A percentile compares a stretch with the other conserved stretches of the same genome.
Conservation (phyloP, 1,284 basidiomycete species). For the Omphalotus olearius region DNA sequence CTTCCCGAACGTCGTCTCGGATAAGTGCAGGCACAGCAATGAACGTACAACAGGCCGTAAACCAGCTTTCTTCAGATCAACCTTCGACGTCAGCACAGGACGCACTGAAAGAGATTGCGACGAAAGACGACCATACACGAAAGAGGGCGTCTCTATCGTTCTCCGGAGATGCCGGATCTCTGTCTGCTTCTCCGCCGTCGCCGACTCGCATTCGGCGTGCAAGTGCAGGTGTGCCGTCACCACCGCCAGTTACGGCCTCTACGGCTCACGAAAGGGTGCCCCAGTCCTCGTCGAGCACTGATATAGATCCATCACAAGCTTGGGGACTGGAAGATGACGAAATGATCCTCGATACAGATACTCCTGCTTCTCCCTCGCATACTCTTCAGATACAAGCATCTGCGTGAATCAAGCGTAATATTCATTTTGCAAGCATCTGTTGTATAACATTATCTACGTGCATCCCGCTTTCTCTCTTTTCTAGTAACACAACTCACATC, state of each 20-base stretch:
- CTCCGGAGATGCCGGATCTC: neutral
- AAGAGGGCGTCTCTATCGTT: slow-evolving; percentile 5
- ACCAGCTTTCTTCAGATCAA: slow-evolving; percentile 15
- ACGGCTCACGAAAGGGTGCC: neutral
- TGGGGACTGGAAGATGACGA: slow-evolving; percentile 5
- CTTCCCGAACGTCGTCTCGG: slow-evolving; percentile 7
- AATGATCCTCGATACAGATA: neutral
- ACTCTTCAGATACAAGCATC: too few species aligned
- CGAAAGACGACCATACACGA: slow-evolving; percentile 34
- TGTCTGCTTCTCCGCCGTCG: slow-evolving; percentile 1
- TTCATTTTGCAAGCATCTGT: too few species aligned
- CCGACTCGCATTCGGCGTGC: neutral
- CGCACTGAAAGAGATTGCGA: slow-evolving; percentile 50
- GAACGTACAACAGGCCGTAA: neutral
- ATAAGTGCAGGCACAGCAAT: neutral
- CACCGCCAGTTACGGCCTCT: neutral
- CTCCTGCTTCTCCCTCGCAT: neutral
- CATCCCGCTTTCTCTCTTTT: too few species aligned
- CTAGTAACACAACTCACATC: too few species aligned
- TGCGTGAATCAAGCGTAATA: too few species aligned
- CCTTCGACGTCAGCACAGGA: slow-evolving; percentile 41
- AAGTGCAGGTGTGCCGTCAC: neutral
- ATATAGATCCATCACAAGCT: slow-evolving; percentile 5
- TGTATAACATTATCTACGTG: too few species aligned
- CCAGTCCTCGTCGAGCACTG: neutral